A percentile compares a stretch with the other conserved stretches of the same genome.
phyloP scores from a whole-genome alignment of 2,329 filamentous ascomycete species.

The Epichloe brachyelytri region DNA sequence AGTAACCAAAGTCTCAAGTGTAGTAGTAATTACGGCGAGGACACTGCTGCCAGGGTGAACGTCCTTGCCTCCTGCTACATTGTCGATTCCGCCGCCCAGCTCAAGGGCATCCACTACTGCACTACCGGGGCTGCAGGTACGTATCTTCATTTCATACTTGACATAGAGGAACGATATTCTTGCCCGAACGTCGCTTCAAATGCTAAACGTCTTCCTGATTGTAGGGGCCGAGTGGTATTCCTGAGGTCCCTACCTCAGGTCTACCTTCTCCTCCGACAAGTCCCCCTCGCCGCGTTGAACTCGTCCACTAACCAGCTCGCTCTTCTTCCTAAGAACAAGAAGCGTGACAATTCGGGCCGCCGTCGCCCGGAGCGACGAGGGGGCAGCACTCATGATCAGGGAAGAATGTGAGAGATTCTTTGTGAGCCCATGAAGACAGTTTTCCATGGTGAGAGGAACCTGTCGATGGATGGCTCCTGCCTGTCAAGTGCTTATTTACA shows the following conservation, averaged over 20 bases:
- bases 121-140: constrained; percentile 75
- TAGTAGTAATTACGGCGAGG: constrained; percentile 68
- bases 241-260: constrained; percentile 80
- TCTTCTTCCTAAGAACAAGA: constrained; percentile 44
- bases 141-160: constrained; percentile 10
- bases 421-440: constrained; percentile 87
- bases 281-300: constrained; percentile 68
- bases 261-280: constrained; percentile 75
- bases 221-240: constrained; percentile 82
- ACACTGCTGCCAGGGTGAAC: constrained; percentile 50
- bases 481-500: constrained; percentile 59
- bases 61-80: constrained; percentile 88
- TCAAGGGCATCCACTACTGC: constrained; percentile 88
- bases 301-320: constrained; percentile 51
- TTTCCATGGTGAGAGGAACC: constrained; percentile 92
- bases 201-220: constrained; percentile 9
- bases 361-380: constrained; percentile 45
- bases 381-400: constrained; percentile 93
- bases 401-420: constrained; percentile 99
- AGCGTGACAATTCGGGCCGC: constrained; percentile 28
- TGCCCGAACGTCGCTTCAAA: background rate
- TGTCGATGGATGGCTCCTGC: constrained; percentile 66
- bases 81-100: constrained; percentile 57
- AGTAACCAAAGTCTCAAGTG: constrained; percentile 54
- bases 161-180: background rate